Base-by-base conservation (phyloP, 2,329 filamentous ascomycete genomes). In the Septoria linicola region DNA sequence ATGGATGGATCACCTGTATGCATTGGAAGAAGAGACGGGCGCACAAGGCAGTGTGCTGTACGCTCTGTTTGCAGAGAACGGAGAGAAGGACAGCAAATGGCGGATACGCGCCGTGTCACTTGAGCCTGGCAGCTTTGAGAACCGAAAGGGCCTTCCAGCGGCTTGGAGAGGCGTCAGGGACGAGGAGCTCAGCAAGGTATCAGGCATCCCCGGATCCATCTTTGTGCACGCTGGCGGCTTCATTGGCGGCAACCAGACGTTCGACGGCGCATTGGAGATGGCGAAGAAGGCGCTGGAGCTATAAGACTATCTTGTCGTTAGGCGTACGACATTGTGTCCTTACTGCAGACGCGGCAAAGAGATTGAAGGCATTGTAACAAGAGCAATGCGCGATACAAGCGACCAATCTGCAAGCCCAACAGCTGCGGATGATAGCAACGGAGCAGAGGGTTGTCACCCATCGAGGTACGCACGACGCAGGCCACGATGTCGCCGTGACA, bases 1-100 rank as follows among this genome's bases (percentile, higher is more conserved):
- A 1, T 97, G 93, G 93, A 93, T 95, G 70, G 92, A 97, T 66
- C 93, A 99, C 70, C 79, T 99, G 14, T 97, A 96, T 74, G 83
- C 80, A 14, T 80, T 97, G 21, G 93, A 99, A 73, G 79, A 79
- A 62, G 79, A 84, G 65, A 49, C 66, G 61, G 63, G 59, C 64
- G 65, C 69, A 55, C 55, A 73, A 21, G 73, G 75, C 0, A 71
- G 82, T 34, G 84, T 92, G 3, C 77, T 91, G 43, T 97, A 96
- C 67, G 91, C 96, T 11, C 76, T 97, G 20, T 97, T 97, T 72
- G 87, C 90, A 0, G 92, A 99, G 76, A 88, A 82, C 65, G 80
- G 84, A 21, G 78, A 80, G 37, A 81, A 84, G 39, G 86, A 81
- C 58, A 79, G 86, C 66, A 95, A 93, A 74, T 97, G 93, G 93